Conservation (phyloP, 192 early-diverging fungal species). For the Coemansia sp. region DNA sequence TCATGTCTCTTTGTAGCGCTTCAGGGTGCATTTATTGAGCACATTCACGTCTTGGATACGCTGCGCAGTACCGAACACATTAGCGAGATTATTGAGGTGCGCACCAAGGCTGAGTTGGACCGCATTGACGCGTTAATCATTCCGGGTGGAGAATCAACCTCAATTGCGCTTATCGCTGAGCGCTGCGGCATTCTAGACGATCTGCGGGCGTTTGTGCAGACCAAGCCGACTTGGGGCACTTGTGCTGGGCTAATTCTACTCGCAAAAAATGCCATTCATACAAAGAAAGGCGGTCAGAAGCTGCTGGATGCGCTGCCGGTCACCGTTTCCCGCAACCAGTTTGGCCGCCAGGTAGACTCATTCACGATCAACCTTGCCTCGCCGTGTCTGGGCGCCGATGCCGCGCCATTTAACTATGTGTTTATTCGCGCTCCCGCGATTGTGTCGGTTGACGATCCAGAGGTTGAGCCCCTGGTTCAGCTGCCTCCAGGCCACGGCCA, state of each 20-base stretch:
- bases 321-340: conserved; percentile 88
- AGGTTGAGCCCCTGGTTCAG: conserved; percentile 71
- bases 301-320: conserved; percentile 80
- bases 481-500: conserved; percentile 53
- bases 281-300: conserved; percentile 84
- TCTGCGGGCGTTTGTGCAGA: conserved; percentile 72
- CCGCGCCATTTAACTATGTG: conserved; percentile 59
- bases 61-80: conserved; percentile 59
- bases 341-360: conserved; percentile 90
- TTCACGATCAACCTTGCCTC: conserved; percentile 73
- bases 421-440: conserved; percentile 97
- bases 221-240: conserved; percentile 86
- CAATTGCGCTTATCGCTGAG: conserved; percentile 92
- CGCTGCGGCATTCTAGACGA: conserved; percentile 75
- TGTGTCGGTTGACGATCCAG: conserved; percentile 60
- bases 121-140: conserved; percentile 86
- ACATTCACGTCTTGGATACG: conserved; percentile 75
- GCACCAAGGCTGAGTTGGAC: conserved; percentile 67
- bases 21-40: conserved; percentile 95
- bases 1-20: conserved; percentile 58
- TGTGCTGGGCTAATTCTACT: conserved; percentile 97
- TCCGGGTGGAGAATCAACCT: conserved; percentile 92
- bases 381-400: conserved; percentile 39
- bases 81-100: conserved; percentile 52
- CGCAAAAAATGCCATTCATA: conserved; percentile 65